Conservation (phyloP, 2,329 filamentous ascomycete species). For the Penicillium italicum region DNA sequence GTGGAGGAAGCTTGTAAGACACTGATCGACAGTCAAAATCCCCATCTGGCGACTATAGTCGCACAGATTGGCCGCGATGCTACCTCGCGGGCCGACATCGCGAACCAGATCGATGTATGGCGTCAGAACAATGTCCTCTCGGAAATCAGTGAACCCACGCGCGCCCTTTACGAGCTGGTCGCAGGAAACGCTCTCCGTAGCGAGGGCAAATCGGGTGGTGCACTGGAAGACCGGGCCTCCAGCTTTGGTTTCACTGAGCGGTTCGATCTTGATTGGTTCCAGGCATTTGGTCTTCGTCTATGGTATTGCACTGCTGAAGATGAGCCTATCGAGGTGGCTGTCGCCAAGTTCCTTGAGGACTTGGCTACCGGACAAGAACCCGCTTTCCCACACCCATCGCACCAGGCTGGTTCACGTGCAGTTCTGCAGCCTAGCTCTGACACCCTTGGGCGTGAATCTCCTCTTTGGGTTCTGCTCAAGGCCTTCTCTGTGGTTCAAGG, state of each 20-base stretch:
- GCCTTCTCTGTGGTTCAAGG: slow-evolving; percentile 59
- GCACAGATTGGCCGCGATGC: slow-evolving; percentile 74
- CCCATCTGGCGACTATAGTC: slow-evolving; percentile 78
- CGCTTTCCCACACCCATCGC: slow-evolving; percentile 68
- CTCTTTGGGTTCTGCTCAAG: slow-evolving; percentile 83
- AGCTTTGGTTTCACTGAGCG: slow-evolving; percentile 78
- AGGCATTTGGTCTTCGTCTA: slow-evolving; percentile 83
- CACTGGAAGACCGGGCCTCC: slow-evolving; percentile 73
- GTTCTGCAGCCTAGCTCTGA: slow-evolving; percentile 60
- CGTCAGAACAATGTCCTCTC: slow-evolving; percentile 75
- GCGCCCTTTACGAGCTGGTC: slow-evolving; percentile 84
- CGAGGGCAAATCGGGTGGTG: slow-evolving; percentile 66
- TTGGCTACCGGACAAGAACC: slow-evolving; percentile 66
- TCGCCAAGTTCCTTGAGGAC: slow-evolving; percentile 70
- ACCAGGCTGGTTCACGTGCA: slow-evolving; percentile 57
- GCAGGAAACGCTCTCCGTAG: slow-evolving; percentile 83
- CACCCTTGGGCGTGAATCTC: slow-evolving; percentile 59
- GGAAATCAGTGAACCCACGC: slow-evolving; percentile 79
- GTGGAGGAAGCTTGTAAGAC: slow-evolving; percentile 78
- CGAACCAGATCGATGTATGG: slow-evolving; percentile 79
- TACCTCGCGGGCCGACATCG: slow-evolving; percentile 68
- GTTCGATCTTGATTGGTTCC: slow-evolving; percentile 88
- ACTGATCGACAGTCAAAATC: slow-evolving; percentile 71
- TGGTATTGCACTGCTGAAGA: slow-evolving; percentile 76
- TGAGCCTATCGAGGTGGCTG: slow-evolving; percentile 68